These are phyloP conservation scores for Fraxinus paxiana DNA, from an alignment of 305 asterid species.

Conservation along the genomic window DNA sequence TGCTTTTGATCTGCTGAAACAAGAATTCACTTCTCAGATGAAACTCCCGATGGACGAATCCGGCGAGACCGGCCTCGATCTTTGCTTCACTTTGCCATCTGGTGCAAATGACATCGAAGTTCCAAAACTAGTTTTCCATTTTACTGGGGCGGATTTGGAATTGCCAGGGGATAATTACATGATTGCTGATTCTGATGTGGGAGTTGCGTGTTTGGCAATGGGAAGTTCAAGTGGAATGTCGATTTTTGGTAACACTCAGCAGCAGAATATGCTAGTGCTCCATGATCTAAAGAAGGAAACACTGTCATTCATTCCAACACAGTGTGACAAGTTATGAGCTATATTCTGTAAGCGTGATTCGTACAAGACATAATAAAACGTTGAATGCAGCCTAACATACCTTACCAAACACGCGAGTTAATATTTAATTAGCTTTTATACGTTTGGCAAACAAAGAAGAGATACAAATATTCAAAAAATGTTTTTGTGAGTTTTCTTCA, in stretches of 20 bases:
- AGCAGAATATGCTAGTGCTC: conserved; percentile 39
- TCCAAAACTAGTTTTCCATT: conserved; percentile 62
- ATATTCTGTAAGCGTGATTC: background rate
- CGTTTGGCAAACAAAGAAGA: background rate
- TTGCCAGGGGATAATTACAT: conserved; percentile 70
- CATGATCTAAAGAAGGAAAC: conserved; percentile 43
- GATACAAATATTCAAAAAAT: background rate
- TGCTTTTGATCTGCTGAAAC: conserved; percentile 43
- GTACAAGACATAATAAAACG: background rate
- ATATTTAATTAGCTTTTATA: background rate
- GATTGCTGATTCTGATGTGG: conserved; percentile 50
- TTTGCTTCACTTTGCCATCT: conserved; percentile 58
- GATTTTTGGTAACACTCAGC: conserved; percentile 43
- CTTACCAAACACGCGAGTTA: background rate
- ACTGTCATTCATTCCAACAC: conserved; percentile 36
- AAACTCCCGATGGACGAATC: conserved; percentile 46
- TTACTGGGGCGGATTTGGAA: conserved; percentile 60
- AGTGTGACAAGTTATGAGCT: conserved; percentile 31
- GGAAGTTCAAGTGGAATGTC: conserved; percentile 46
- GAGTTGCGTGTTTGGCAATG: conserved; percentile 70
- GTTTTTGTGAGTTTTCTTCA: background rate
- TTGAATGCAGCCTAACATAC: background rate
- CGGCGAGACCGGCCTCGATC: conserved; percentile 49
- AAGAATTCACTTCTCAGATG: conserved; percentile 46
- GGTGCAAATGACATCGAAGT: conserved; percentile 33